Evolutionary conservation across 352 stramenopile genomes (phyloP), one percentile per base, ranked within the genome.

Genomic region (Salisapilia sapeloensis): DNA sequence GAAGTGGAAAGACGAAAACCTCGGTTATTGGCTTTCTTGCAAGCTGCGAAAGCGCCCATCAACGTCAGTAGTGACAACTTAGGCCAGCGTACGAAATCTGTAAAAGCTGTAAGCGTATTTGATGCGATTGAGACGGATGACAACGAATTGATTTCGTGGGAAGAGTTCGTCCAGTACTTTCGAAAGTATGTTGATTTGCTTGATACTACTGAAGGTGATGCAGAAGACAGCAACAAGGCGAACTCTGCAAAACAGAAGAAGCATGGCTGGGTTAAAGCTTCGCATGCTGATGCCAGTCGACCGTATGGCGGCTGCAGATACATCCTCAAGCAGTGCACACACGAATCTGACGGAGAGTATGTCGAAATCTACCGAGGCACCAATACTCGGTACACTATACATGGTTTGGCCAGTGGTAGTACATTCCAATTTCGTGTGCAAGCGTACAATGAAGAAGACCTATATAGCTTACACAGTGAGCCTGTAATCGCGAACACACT

Each of bases 361-460:
- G 60, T 90, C 11, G 70, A 93, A 46, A 79, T 93, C 29, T 87
- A 92, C 39, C 54, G 66, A 13, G 77, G 75, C 28, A 45, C 58
- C 7, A 61, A 79, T 31, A 44, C 61, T 13, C 50, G 53, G 5
- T 86, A 84, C 24, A 66, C 77, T 4, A 58, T 93, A 0, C 67
- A 86, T 23, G 75, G 75, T 1, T 69, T 94, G 4, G 53, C 71
- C 13, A 80, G 75, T 12, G 76, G 66, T 13, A 75, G 52, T 11
- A 80, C 72, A n/a, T 93, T 92, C 53, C 74, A 91, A 39, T 94
- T 93, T 29, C 69, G 80, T 5, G 75, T 95, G 9, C 71, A 90
- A 39, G 64, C 75, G 10, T 35, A 84, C 23, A 92, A 91, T 38
- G 63, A 69, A 15, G 76, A 91, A 13, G 67, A 69, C 16, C 38